Percentiles rank a stretch among this genome's conserved stretches.
These are phyloP conservation scores for Nothophaeocryptopus gaeumannii DNA, from an alignment of 2,329 filamentous ascomycete species.

Conservation along the genomic window DNA sequence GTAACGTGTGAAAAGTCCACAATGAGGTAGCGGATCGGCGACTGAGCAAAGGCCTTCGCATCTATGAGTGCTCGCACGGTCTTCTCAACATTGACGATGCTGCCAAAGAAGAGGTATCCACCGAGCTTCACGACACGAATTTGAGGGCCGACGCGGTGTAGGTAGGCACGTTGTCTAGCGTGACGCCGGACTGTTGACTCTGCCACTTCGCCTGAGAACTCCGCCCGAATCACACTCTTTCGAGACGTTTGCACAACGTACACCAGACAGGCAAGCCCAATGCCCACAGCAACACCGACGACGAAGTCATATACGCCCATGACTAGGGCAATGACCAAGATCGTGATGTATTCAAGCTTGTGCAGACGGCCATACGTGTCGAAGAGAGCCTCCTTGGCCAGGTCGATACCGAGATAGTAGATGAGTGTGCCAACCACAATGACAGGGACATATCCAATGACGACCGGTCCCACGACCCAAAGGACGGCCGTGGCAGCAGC, in stretches of 20 bases:
- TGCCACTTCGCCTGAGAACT: constrained; percentile 85
- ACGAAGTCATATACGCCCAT: constrained; percentile 99
- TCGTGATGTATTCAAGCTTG: constrained; percentile 81
- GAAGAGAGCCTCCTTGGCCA: constrained; percentile 84
- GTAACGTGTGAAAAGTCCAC: constrained; percentile 87
- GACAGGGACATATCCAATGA: constrained; percentile 92
- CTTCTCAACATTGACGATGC: constrained; percentile 91
- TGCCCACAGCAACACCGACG: constrained; percentile 85
- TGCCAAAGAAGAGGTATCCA: constrained; percentile 97
- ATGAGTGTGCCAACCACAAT: constrained; percentile 97
- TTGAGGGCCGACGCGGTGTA: constrained; percentile 80
- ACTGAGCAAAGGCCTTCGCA: constrained; percentile 71
- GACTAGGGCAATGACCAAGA: constrained; percentile 82
- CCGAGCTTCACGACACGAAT: constrained; percentile 88
- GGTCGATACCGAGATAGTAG: constrained; percentile 89
- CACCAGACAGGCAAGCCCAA: constrained; percentile 84
- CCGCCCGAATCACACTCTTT: constrained; percentile 82
- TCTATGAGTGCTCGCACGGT: constrained; percentile 79
- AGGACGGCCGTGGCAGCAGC: constrained; percentile 76
- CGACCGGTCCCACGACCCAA: constrained; percentile 77
- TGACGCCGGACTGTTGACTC: constrained; percentile 91
- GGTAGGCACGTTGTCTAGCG: constrained; percentile 80
- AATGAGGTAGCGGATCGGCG: constrained; percentile 84
- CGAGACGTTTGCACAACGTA: constrained; percentile 89
- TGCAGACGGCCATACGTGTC: constrained; percentile 86